Evolutionary conservation across 768 basidiomycete genomes (phyloP).

Genomic region (Rossbeevera mucosa): DNA sequence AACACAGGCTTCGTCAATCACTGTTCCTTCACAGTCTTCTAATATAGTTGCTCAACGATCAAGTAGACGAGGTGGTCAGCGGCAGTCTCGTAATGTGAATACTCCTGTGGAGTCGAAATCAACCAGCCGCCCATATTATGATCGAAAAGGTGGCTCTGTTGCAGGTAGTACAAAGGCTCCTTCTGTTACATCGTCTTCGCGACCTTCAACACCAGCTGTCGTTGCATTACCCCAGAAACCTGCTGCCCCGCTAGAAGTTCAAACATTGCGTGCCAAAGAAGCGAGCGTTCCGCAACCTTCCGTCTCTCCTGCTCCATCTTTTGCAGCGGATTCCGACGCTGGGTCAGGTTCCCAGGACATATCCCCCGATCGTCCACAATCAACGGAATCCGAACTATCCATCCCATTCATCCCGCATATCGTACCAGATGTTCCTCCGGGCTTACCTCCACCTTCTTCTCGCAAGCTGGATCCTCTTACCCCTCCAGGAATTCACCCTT

Average conservation of each 20-base stretch:
- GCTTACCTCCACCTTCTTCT: constrained; percentile 39
- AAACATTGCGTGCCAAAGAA: constrained; percentile 38
- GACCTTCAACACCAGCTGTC: constrained; percentile 52
- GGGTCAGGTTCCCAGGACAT: constrained; percentile 42
- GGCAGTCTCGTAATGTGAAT: constrained; percentile 43
- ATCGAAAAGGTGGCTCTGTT: constrained; percentile 38
- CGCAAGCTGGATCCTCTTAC: constrained; percentile 51
- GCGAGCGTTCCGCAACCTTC: constrained; percentile 36
- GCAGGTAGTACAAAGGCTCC: constrained; percentile 38
- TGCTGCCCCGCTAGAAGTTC: constrained; percentile 42
- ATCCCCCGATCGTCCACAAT: constrained; percentile 37
- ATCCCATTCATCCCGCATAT: constrained; percentile 45
- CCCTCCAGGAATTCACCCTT: constrained; percentile 39
- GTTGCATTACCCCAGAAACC: constrained; percentile 37
- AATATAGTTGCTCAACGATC: constrained; percentile 32
- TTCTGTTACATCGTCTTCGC: constrained; percentile 49
- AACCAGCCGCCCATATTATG: constrained; percentile 35
- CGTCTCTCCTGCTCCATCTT: constrained; percentile 44
- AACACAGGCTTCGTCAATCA: constrained; percentile 16
- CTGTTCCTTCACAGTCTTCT: constrained; percentile 15
- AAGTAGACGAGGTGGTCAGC: constrained; percentile 42
- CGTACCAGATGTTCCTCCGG: constrained; percentile 47
- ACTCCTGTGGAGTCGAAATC: constrained; percentile 35
- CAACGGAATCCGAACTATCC: constrained; percentile 36
- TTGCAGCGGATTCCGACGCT: constrained; percentile 47